Evolutionary conservation across 257 asterid genomes (phyloP), one percentile per base, ranked within the genome.

Genomic region (Asclepias syriaca): DNA sequence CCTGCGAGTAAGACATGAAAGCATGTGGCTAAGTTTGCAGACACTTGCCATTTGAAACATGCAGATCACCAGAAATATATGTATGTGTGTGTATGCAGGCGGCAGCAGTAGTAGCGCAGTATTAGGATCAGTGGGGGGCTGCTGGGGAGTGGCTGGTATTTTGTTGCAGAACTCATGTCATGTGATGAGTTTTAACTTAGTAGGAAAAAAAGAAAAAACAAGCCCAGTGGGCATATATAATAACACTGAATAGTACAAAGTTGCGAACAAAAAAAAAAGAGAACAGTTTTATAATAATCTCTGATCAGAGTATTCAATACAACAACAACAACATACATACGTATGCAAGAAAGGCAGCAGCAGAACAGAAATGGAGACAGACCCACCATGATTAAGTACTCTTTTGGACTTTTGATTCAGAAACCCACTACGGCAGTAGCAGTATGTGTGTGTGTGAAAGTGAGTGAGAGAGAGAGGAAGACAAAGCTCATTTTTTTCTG

Each of bases 321-420:
- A 29, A 29, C 34, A 29, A 74, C 69, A 64, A 15, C 19, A 34
- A 34, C 69, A 69, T 29, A 15, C 19, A 16, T 72, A 68, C 65
- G 81, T 73, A 22, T 61, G 61, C 63, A 55, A 29, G 65, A 45
- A 74, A 64, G 51, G 40, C 50, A 56, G 40, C 50, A 56, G 40
- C 50, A 56, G 56, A 74, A 70, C 77, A 81, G 73, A 24, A 63
- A 61, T 72, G 24, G 43, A 74, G 75, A 69, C 72, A 70, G 81
- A 66, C 88, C 90, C 86, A 77, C 83, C 85, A 74, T 72, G 77
- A 68, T 73, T 70, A 63, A 72, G 61, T 74, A 77, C 84, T 80
- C 78, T 75, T 66, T 55, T 85, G 83, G 71, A 81, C 73, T 70
- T 81, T 75, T 84, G 79, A 78, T 81, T 77, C 84, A 60, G 75